Evolutionary conservation across 768 basidiomycete genomes (phyloP).

Genomic region (Clathrus columnatus): DNA sequence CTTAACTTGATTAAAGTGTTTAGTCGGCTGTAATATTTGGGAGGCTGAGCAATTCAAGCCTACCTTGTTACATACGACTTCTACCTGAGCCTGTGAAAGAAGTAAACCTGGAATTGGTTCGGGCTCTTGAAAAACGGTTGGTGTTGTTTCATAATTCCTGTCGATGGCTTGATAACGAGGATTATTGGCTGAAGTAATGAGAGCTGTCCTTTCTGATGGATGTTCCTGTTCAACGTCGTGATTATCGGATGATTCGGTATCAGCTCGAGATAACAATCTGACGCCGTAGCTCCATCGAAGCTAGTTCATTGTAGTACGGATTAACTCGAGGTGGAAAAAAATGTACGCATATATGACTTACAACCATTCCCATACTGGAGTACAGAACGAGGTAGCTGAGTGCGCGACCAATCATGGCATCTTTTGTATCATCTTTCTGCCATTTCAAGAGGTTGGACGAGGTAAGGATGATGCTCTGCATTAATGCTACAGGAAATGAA

Average conservation of each 20-base stretch:
- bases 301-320: slow-evolving; percentile 34
- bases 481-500: slow-evolving; percentile 88
- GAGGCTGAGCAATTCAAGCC: no score
- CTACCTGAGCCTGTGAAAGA: background rate
- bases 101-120: no score
- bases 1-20: no score
- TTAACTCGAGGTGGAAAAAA: background rate
- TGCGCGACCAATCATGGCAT: slow-evolving; percentile 88
- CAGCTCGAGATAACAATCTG: slow-evolving; percentile 67
- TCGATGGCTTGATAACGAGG: slow-evolving; percentile 3
- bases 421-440: slow-evolving; percentile 68
- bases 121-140: background rate
- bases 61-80: no score
- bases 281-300: slow-evolving; percentile 93
- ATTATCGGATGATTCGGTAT: slow-evolving; percentile 32
- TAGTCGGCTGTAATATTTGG: no score
- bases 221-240: slow-evolving; percentile 4
- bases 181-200: slow-evolving; percentile 7
- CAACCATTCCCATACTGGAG: slow-evolving; percentile 93
- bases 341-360: slow-evolving; percentile 29
- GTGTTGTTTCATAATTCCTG: background rate
- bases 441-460: slow-evolving; percentile 71
- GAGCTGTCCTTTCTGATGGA: slow-evolving; percentile 1
- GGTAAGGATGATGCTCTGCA: slow-evolving; percentile 81
- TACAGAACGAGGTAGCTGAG: slow-evolving; percentile 86